A percentile compares a stretch with the other conserved stretches of the same genome.
These are phyloP conservation scores for Cryptosporidium sp. DNA, from an alignment of 169 alveolate genomes.

Conservation along the genomic window DNA sequence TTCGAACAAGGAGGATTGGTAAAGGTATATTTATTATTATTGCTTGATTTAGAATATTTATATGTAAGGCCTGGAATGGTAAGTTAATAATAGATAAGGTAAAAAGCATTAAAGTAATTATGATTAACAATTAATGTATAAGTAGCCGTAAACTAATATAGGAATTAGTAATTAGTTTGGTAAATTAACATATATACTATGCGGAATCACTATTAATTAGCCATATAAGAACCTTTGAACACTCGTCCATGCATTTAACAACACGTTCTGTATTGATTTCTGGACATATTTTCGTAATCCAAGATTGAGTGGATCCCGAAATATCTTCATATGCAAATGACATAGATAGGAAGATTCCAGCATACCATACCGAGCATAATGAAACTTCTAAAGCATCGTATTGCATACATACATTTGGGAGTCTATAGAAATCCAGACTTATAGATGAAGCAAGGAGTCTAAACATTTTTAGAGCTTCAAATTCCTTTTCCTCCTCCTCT, in stretches of 20 bases:
- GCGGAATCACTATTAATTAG: slow-evolving; percentile 66
- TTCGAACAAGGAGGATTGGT: slow-evolving; percentile 65
- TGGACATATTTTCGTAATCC: slow-evolving; percentile 55
- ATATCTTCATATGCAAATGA: slow-evolving; percentile 57
- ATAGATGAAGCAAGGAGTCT: slow-evolving; percentile 46
- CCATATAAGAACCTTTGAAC: slow-evolving; percentile 59
- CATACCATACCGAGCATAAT: slow-evolving; percentile 62
- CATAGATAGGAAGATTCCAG: slow-evolving; percentile 54
- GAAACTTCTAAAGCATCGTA: slow-evolving; percentile 30
- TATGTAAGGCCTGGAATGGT: background rate
- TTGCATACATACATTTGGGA: slow-evolving; percentile 69
- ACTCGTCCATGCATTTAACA: slow-evolving; percentile 46
- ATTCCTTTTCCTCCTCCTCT: slow-evolving; percentile 51
- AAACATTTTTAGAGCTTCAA: slow-evolving; percentile 44
- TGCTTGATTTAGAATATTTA: background rate
- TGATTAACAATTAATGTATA: background rate
- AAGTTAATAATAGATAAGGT: background rate
- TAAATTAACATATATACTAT: background rate
- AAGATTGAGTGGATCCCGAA: background rate
- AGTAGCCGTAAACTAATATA: background rate
- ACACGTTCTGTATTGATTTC: slow-evolving; percentile 18
- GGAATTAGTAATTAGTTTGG: background rate
- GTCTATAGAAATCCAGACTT: slow-evolving; percentile 46
- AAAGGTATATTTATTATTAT: background rate
- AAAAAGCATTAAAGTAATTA: background rate